Base-by-base conservation (phyloP, 2,329 filamentous ascomycete species). In the Fusarium papillatum region DNA sequence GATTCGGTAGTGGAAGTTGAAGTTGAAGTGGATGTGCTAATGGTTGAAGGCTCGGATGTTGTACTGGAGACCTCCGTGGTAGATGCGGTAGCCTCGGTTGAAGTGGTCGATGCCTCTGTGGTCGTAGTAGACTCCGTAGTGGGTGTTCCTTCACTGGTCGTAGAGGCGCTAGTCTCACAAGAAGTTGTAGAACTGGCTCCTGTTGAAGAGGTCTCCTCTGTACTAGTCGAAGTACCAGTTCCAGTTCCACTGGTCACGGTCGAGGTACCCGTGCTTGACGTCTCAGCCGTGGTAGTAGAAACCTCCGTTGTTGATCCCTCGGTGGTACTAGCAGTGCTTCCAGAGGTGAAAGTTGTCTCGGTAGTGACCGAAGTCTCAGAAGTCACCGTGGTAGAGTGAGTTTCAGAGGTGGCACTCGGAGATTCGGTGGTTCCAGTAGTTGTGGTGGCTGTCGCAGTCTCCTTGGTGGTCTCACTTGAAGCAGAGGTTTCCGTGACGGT, bases 11-110 rank as follows among this genome's bases (percentile, higher is more conserved):
- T 71, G 4, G 19, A 24, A 14, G 60, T 39, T 34, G 24, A 48
- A 19, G 60, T 39, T 39, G 61, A 48, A 17, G 39, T 57, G 7
- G n/a, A 39, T 34, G 59, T 46, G 17, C 64, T 66, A 3, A 41
- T 62, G 16, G 68, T 70, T 10, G 62, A 70, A n/a, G 66, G n/a
- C 36, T 53, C 48, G 2, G 17, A 31, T n/a, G 36, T 38, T 43
- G 14, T 43, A 7, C 36, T 22, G 1, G 60, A 46, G 11, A 29
- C n/a, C 8, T 41, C 38, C 3, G n/a, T 48, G 4, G 39, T 48
- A 36, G 60, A 34, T 24, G 41, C 50, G 14, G 5, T 46, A n/a
- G 41, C 46, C 41, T 64, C 41, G 4, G 14, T 31, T 48, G 29
- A 5, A 17, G 61, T 64, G 10, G 61, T 31, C 4, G 59, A 29